These are phyloP conservation scores for Ceratobasidium sp. DNA, from an alignment of 1,284 basidiomycete genomes.

Conservation along the genomic window DNA sequence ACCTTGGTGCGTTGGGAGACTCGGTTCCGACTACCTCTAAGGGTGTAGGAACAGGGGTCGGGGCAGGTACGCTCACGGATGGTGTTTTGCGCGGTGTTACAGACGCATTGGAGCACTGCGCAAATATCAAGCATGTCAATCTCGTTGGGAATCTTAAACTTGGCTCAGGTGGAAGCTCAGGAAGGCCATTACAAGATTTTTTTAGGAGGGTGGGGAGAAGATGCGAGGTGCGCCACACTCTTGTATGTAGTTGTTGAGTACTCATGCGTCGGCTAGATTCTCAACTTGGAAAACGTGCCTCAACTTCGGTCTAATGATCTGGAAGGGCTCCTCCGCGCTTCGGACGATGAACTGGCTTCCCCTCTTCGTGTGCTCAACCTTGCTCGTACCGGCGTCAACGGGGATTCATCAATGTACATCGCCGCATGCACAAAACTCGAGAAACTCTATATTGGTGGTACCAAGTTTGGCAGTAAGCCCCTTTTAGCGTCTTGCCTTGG, in stretches of 20 bases:
- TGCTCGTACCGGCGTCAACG: constrained; percentile 67
- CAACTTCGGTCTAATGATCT: constrained; percentile 62
- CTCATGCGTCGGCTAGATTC: constrained; percentile 46
- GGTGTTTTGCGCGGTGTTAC: constrained; percentile 56
- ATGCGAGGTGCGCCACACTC: constrained; percentile 59
- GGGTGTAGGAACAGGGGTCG: constrained; percentile 55
- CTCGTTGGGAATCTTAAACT: constrained; percentile 69
- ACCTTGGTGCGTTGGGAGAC: constrained; percentile 66
- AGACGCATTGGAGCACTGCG: constrained; percentile 50
- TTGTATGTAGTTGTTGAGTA: not conserved
- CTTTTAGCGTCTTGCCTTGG: not conserved
- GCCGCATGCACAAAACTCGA: constrained; percentile 58
- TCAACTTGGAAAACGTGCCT: constrained; percentile 64
- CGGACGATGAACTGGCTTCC: constrained; percentile 48
- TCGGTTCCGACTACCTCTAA: constrained; percentile 53
- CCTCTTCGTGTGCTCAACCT: constrained; percentile 53
- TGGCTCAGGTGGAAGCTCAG: constrained; percentile 51
- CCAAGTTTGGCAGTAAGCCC: constrained; percentile 57
- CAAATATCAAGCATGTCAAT: constrained; percentile 59
- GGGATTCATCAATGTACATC: constrained; percentile 60
- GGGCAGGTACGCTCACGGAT: constrained; percentile 61
- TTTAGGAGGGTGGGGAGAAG: constrained; percentile 61
- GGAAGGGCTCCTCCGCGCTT: constrained; percentile 54
- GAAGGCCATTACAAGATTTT: constrained; percentile 55
- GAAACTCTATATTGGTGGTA: constrained; percentile 61